Percentiles rank a stretch among this genome's conserved stretches.
These are phyloP conservation scores for Diplocarpon rosae DNA, from an alignment of 2,329 filamentous ascomycete species.

Conservation along the genomic window DNA sequence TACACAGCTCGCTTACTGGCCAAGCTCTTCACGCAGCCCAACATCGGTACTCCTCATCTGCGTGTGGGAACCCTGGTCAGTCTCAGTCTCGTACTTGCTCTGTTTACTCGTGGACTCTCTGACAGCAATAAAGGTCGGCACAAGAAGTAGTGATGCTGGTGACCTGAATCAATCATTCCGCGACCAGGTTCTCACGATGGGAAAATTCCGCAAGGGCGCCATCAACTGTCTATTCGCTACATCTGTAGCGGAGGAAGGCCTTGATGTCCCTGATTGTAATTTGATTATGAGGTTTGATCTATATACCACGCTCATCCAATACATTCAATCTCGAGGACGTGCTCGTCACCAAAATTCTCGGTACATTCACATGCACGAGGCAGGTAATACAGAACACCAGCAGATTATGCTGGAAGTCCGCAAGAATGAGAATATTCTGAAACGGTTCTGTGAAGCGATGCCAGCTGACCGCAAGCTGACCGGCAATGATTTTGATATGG, in stretches of 20 bases:
- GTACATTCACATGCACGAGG: constrained; percentile 77
- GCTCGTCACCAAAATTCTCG: constrained; percentile 68
- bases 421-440: constrained; percentile 51
- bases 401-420: constrained; percentile 47
- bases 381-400: constrained; percentile 50
- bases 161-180: constrained; percentile 53
- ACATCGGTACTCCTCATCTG: constrained; percentile 47
- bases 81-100: neutral
- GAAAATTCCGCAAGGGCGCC: constrained; percentile 47
- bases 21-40: constrained; percentile 49
- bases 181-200: constrained; percentile 63
- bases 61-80: constrained; percentile 51
- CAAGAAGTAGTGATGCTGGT: constrained; percentile 37
- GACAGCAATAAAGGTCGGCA: constrained; percentile 31
- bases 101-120: neutral
- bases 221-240: constrained; percentile 57
- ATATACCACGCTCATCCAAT: constrained; percentile 83
- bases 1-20: constrained; percentile 65
- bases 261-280: constrained; percentile 59
- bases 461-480: constrained; percentile 62
- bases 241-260: constrained; percentile 55
- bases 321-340: constrained; percentile 83
- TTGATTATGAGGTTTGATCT: constrained; percentile 70
- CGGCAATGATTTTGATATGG: constrained; percentile 46
- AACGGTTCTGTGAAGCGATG: constrained; percentile 63